Conservation (phyloP, 139 green algal genomes). For the Chlamydomonas incerta region DNA sequence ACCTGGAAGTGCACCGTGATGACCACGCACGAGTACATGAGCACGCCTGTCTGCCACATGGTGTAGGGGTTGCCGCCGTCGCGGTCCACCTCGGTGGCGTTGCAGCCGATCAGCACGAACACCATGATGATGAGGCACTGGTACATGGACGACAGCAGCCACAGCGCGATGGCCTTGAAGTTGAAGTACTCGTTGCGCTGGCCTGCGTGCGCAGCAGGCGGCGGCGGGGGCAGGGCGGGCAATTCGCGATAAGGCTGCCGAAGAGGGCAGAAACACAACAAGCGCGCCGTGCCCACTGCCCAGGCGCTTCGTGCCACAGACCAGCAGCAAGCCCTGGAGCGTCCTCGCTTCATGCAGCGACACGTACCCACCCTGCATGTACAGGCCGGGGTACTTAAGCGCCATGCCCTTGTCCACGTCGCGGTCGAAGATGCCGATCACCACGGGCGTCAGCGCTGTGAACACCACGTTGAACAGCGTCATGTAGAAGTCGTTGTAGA, state of each 20-base stretch:
- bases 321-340: too few species aligned
- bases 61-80: conserved; percentile 47
- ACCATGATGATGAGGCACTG: conserved; percentile 67
- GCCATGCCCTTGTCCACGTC: conserved; percentile 69
- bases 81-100: background rate
- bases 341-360: too few species aligned
- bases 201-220: conserved; percentile 33
- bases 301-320: too few species aligned
- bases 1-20: conserved; percentile 79
- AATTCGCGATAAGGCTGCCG: too few species aligned
- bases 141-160: conserved; percentile 65
- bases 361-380: conserved; percentile 53
- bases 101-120: conserved; percentile 53
- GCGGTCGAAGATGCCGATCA: conserved; percentile 76
- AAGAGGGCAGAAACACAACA: too few species aligned
- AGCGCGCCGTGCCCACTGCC: too few species aligned
- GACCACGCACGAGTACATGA: conserved; percentile 76
- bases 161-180: conserved; percentile 62
- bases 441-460: conserved; percentile 71
- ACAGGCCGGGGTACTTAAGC: conserved; percentile 64
- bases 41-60: conserved; percentile 67
- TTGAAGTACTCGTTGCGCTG: conserved; percentile 78
- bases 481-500: conserved; percentile 88
- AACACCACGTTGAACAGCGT: conserved; percentile 84
- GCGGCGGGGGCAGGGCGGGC: background rate